These are phyloP conservation scores for Cutaneotrichosporon curvatum DNA, from an alignment of 1,284 basidiomycete genomes.

Conservation along the genomic window DNA sequence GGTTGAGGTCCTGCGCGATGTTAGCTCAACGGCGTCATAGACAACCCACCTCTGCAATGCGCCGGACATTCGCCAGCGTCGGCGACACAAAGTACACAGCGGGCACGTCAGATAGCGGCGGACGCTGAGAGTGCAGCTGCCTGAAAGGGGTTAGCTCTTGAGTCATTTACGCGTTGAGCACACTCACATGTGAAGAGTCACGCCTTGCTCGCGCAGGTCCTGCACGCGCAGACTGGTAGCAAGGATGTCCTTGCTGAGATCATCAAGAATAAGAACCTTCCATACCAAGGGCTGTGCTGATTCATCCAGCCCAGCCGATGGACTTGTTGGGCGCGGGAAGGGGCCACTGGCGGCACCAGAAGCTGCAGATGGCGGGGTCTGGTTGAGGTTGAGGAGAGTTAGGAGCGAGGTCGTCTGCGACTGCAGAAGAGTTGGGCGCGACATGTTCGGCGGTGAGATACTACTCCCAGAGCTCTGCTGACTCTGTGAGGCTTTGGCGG, in stretches of 20 bases:
- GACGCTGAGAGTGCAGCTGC: conserved; percentile 83
- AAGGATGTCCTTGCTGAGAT: conserved; percentile 90
- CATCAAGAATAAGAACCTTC: conserved; percentile 95
- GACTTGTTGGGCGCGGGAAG: conserved; percentile 35
- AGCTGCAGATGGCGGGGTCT: conserved; percentile 22
- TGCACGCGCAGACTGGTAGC: conserved; percentile 93
- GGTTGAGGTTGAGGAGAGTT: conserved; percentile 50
- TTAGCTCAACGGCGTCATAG: too few relatives aligned
- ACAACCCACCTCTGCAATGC: conserved; percentile 69
- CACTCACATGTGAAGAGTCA: conserved; percentile 90
- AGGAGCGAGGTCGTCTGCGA: conserved; percentile 49
- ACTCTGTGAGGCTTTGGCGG: neutral
- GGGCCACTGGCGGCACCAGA: conserved; percentile 19
- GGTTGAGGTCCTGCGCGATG: conserved; percentile 46
- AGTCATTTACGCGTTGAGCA: too few relatives aligned
- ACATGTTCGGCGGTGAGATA: conserved; percentile 19
- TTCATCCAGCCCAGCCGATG: conserved; percentile 32
- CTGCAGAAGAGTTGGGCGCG: conserved; percentile 46
- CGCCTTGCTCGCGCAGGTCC: conserved; percentile 90
- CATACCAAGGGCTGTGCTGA: conserved; percentile 68
- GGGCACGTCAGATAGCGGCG: conserved; percentile 88
- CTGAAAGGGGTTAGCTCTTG: conserved; percentile 47
- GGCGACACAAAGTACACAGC: conserved; percentile 96
- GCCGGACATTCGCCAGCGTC: conserved; percentile 72
- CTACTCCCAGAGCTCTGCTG: neutral